Evolutionary conservation across 306 rosid species (phyloP), one percentile per base, ranked within the genome.

Genomic region (Dryas octopetala): DNA sequence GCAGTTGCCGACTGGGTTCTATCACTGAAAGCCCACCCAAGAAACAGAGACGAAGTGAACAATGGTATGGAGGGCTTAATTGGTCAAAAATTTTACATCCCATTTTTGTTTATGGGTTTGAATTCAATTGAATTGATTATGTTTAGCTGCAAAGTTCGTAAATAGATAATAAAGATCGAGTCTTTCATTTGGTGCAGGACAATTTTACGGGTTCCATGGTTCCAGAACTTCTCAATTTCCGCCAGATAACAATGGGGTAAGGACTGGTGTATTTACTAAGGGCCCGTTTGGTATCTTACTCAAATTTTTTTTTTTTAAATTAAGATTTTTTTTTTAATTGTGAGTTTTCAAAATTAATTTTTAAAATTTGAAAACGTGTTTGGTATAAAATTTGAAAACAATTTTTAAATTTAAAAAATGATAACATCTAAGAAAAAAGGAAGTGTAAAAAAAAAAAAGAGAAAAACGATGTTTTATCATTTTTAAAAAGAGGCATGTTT

Each of bases 201-300:
- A 85, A 51, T 91, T 93, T 82, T 89, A 83, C 81, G 98, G 97
- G 10, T 91, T 94, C 76, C 89, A 81, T 78, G 98, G 98, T 51
- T 91, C 97, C 11, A 87, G 87, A 85, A 76, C 80, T 41, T 84
- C 95, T 19, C 91, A 88, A 68, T 94, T 94, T 85, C 87, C 87
- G 82, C 78, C 83, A 3, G 87, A 82, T 76, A 75, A 85, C 19
- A 79, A 84, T 81, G 90, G 86, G 91, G 98, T 94, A 79, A 23
- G 86, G 70, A 59, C 17, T 26, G n/a, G 2, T 28, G 38, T 28
- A 28, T 48, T 48, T 79, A 23, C 47, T 76, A 48, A 51, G n/a
- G n/a, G n/a, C n/a, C n/a, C n/a, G n/a, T n/a, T n/a, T n/a, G n/a
- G n/a, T n/a, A n/a, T n/a, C n/a, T n/a, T n/a, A n/a, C n/a, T n/a